Evolutionary conservation across 2,329 filamentous ascomycete genomes (phyloP).

Genomic region (Penicillium sp.): DNA sequence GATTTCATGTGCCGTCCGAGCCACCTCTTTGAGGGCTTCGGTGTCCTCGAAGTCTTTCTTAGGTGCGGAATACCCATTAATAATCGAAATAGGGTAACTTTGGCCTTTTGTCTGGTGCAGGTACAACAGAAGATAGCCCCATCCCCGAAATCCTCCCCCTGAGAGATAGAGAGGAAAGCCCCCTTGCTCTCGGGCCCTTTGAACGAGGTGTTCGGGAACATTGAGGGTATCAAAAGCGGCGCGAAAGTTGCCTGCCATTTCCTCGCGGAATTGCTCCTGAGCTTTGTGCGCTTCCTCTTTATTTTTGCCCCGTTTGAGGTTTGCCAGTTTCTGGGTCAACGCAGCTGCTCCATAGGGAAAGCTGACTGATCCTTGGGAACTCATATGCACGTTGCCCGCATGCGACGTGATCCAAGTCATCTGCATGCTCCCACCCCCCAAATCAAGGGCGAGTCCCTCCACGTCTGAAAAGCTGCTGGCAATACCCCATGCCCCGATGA

Average conservation of each 20-base stretch:
- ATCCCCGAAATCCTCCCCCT: slow-evolving; percentile 83
- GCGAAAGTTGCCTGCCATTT: slow-evolving; percentile 57
- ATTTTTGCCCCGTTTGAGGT: slow-evolving; percentile 39
- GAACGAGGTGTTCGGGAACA: slow-evolving; percentile 54
- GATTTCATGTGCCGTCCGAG: slow-evolving; percentile 33
- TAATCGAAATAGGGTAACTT: slow-evolving; percentile 76
- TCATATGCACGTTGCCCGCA: slow-evolving; percentile 50
- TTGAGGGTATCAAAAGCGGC: slow-evolving; percentile 58
- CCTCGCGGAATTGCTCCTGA: slow-evolving; percentile 35
- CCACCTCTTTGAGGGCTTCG: slow-evolving; percentile 26
- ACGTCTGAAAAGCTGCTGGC: slow-evolving; percentile 69
- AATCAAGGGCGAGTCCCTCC: slow-evolving; percentile 75
- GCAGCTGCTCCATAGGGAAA: slow-evolving; percentile 69
- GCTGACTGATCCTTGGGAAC: slow-evolving; percentile 58
- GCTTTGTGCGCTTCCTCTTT: slow-evolving; percentile 43
- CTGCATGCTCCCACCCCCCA: slow-evolving; percentile 70
- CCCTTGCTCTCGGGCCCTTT: slow-evolving; percentile 44
- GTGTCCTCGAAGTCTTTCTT: slow-evolving; percentile 33
- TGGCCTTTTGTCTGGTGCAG: slow-evolving; percentile 59
- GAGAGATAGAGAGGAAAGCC: slow-evolving; percentile 75
- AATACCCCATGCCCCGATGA: slow-evolving; percentile 78
- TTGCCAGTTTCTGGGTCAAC: slow-evolving; percentile 54
- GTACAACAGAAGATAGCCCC: slow-evolving; percentile 82
- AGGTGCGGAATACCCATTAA: slow-evolving; percentile 70
- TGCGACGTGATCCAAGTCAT: slow-evolving; percentile 63